Conservation (phyloP, 2,329 filamentous ascomycete genomes). For the Cytospora leucostoma region DNA sequence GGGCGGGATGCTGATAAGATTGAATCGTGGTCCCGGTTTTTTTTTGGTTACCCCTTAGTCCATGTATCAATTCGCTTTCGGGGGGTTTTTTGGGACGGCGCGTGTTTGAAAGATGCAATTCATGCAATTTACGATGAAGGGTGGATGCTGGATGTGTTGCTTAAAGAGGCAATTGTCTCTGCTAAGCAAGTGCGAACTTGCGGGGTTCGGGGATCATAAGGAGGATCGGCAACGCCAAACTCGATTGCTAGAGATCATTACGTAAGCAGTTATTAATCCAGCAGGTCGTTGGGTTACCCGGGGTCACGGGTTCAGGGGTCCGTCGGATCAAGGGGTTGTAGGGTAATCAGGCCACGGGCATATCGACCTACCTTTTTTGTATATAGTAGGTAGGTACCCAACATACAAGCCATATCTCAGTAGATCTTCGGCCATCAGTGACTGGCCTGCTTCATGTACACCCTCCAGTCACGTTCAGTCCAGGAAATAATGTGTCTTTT, state of each 20-base stretch:
- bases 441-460: too few species aligned
- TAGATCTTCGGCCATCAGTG: constrained; percentile 4
- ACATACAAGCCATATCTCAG: too few species aligned
- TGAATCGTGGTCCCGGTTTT: constrained; percentile 21
- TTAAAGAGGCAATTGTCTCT: constrained; percentile 24
- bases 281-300: too few species aligned
- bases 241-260: constrained; percentile 10
- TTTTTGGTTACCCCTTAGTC: background rate
- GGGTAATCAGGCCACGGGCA: too few species aligned
- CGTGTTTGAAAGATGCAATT: constrained; percentile 25
- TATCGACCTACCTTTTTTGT: too few species aligned
- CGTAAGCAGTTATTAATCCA: background rate
- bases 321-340: too few species aligned
- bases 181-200: constrained; percentile 15
- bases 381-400: background rate
- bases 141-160: constrained; percentile 16
- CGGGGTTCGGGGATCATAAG: constrained; percentile 23
- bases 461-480: too few species aligned
- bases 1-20: background rate
- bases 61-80: constrained; percentile 16
- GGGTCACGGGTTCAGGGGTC: too few species aligned
- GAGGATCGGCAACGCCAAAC: background rate
- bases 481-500: background rate
- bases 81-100: constrained; percentile 15
- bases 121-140: constrained; percentile 25